phyloP scores from a whole-genome alignment of 768 basidiomycete genomes.

The Lactarius sanguifluus region DNA sequence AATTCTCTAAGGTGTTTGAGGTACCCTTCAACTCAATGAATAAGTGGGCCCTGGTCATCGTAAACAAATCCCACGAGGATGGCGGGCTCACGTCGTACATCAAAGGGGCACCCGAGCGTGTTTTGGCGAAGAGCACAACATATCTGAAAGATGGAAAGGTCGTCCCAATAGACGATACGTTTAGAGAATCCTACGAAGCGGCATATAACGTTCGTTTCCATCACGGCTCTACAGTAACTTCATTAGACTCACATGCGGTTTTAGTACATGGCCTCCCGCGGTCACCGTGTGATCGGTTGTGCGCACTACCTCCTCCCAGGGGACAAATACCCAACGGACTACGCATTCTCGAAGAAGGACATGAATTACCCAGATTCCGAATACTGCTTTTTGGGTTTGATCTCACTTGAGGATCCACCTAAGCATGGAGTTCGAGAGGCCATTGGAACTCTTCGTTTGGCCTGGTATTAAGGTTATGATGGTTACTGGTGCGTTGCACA shows the following conservation, averaged over 20 bases:
- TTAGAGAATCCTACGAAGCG: slow-evolving; percentile 52
- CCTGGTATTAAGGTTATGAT: slow-evolving; percentile 78
- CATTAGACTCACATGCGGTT: background rate
- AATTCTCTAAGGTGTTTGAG: slow-evolving; percentile 62
- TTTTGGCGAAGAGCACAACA: slow-evolving; percentile 61
- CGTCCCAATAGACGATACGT: slow-evolving; percentile 55
- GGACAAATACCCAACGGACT: slow-evolving; percentile 46
- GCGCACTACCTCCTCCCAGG: slow-evolving; percentile 57
- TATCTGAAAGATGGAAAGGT: slow-evolving; percentile 53
- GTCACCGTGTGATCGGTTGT: slow-evolving; percentile 73
- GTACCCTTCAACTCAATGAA: slow-evolving; percentile 74
- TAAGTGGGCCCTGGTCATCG: slow-evolving; percentile 72
- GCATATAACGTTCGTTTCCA: slow-evolving; percentile 54
- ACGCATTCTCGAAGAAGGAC: slow-evolving; percentile 56
- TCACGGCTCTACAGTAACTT: background rate
- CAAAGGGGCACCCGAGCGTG: slow-evolving; percentile 71
- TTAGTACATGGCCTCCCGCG: slow-evolving; percentile 76
- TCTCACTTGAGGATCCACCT: slow-evolving; percentile 69
- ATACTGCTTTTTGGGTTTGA: slow-evolving; percentile 64
- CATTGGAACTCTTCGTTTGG: slow-evolving; percentile 66
- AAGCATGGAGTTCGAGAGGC: slow-evolving; percentile 72
- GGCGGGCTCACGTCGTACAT: slow-evolving; percentile 56
- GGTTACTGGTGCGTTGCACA: slow-evolving; percentile 53
- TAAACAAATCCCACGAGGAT: slow-evolving; percentile 52
- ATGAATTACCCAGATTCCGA: slow-evolving; percentile 51